phyloP scores from a whole-genome alignment of 495 filamentous ascomycete genomes.

The Penicillium maclennaniae region DNA sequence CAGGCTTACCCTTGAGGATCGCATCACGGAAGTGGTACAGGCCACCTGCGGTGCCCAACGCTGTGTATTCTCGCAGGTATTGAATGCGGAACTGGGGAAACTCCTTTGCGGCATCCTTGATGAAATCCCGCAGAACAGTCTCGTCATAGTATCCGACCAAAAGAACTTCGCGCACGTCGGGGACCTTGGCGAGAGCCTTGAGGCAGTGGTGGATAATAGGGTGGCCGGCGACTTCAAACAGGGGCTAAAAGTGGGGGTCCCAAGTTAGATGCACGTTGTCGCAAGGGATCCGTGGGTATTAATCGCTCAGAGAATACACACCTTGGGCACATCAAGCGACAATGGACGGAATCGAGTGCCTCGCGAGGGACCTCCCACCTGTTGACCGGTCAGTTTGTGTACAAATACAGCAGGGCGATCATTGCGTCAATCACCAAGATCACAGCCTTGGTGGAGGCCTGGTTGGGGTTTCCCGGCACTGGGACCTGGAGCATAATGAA shows the following conservation, averaged over 20 bases:
- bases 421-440: conserved; percentile 53
- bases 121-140: conserved; percentile 93
- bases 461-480: conserved; percentile 40
- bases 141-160: conserved; percentile 99
- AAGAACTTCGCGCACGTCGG: conserved; percentile 91
- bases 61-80: conserved; percentile 97
- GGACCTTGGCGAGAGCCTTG: conserved; percentile 85
- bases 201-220: conserved; percentile 98
- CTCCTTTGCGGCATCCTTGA: conserved; percentile 79
- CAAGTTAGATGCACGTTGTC: conserved; percentile 8
- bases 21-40: conserved; percentile 99
- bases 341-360: conserved; percentile 95
- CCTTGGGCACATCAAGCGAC: conserved; percentile 96
- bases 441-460: conserved; percentile 64
- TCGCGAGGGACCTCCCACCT: conserved; percentile 92
- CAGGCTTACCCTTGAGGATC: conserved; percentile 92
- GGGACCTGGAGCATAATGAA: conserved; percentile 47
- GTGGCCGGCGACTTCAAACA: conserved; percentile 97
- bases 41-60: conserved; percentile 91
- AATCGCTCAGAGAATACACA: conserved; percentile 32
- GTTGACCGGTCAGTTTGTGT: conserved; percentile 22
- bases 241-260: conserved; percentile 59
- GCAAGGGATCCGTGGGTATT: not conserved
- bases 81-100: conserved; percentile 88
- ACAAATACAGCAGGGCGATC: conserved; percentile 1